Evolutionary conservation across 2,329 filamentous ascomycete species (phyloP), one percentile per base, ranked within the genome.

Genomic region (Leptodontidium sp.): DNA sequence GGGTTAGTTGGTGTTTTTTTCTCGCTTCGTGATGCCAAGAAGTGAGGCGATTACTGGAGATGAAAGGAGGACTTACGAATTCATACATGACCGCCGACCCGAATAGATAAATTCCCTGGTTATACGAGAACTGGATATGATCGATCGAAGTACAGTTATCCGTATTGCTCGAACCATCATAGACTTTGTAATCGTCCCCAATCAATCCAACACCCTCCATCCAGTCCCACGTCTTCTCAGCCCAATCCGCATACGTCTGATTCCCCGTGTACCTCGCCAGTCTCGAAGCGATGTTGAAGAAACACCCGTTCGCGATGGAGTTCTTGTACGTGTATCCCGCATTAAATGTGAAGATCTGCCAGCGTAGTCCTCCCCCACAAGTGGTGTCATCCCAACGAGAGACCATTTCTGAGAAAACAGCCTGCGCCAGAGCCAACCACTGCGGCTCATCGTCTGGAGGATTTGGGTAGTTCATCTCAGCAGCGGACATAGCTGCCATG

Each of bases 331-430:
- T 85, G 80, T 90, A 97, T 32, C 93, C 93, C 35, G 86, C 87
- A 78, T 97, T 95, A 83, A 91, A 93, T 1, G 87, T 84, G 77
- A 92, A 95, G 64, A 97, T 93, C 80, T 97, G 93, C 92, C 92
- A 95, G 71, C 91, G 87, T 64, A 96, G 79, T 6, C 93, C 93
- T 55, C 93, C 93, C n/a, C 83, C 84, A 74, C 93, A 96, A 64
- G 87, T 81, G 0, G 83, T 79, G 0, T 79, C 82, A 70, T 94
- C 92, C 93, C 92, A 96, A 52, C 92, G 86, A 21, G 83, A 82
- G 2, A 88, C 88, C 76, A 94, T 91, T 4, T 90, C 79, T 93
- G 92, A 64, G 83, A 86, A 84, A 43, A 93, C 91, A 62, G 90
- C 91, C 77, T 93, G 89, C 1, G 90, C 92, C 15, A 96, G 84